Conservation (phyloP, 345 rosid species). For the Brassica carinata region DNA sequence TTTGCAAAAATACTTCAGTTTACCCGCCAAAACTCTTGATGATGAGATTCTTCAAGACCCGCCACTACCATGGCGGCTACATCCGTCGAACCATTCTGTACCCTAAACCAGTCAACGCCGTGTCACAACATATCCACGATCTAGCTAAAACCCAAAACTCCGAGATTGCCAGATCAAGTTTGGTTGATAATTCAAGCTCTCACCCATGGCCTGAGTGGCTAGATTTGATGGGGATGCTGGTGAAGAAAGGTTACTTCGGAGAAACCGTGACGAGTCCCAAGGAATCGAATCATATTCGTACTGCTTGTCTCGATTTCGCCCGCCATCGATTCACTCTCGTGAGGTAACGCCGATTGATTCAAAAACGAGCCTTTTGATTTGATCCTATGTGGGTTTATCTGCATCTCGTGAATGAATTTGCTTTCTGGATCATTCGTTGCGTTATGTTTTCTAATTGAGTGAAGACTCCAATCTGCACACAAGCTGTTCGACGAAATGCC, state of each 20-base stretch:
- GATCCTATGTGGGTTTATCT: neutral
- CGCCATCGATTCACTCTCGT: constrained; percentile 65
- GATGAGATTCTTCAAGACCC: constrained; percentile 42
- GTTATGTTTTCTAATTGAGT: too few relatives aligned
- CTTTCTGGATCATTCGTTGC: neutral
- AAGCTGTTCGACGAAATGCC: constrained; percentile 20
- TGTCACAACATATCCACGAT: constrained; percentile 35
- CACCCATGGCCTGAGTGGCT: constrained; percentile 91
- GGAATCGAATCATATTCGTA: constrained; percentile 64
- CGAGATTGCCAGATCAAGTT: constrained; percentile 27
- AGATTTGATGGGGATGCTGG: constrained; percentile 60
- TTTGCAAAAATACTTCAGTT: neutral
- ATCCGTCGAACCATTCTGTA: constrained; percentile 21
- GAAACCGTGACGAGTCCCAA: constrained; percentile 49
- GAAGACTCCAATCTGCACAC: constrained; percentile 10
- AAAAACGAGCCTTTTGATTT: neutral
- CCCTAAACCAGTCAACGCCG: constrained; percentile 20
- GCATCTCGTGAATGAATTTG: neutral
- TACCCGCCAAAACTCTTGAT: constrained; percentile 26
- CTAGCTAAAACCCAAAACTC: constrained; percentile 31
- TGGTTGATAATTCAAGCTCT: constrained; percentile 44
- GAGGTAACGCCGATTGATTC: constrained; percentile 48
- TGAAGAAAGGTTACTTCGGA: constrained; percentile 61
- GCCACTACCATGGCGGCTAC: constrained; percentile 3
- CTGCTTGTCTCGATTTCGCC: constrained; percentile 79